Conservation (phyloP, 306 rosid species). For the Betula pendula region DNA sequence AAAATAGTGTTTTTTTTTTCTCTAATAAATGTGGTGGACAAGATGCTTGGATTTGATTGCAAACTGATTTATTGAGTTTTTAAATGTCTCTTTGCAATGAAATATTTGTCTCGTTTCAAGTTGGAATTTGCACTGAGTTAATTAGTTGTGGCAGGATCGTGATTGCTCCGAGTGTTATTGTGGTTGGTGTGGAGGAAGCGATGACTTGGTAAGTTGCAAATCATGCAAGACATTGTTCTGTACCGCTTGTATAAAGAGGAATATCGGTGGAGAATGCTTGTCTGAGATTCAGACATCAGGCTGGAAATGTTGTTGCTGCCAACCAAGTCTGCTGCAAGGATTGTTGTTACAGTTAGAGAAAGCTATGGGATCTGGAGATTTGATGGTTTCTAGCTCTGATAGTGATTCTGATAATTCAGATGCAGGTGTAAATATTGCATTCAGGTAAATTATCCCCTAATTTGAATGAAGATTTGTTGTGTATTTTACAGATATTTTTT, state of each 20-base stretch:
- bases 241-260: constrained; percentile 59
- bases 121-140: constrained; percentile 27
- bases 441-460: constrained; percentile 48
- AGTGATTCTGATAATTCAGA: constrained; percentile 79
- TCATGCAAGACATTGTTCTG: constrained; percentile 67
- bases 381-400: constrained; percentile 56
- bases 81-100: not conserved
- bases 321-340: constrained; percentile 57
- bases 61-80: not conserved
- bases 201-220: constrained; percentile 59
- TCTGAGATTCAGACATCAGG: constrained; percentile 47
- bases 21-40: not conserved
- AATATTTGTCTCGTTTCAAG: not conserved
- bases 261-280: constrained; percentile 63
- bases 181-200: constrained; percentile 77
- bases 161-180: constrained; percentile 63
- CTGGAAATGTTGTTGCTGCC: constrained; percentile 80
- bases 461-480: not conserved
- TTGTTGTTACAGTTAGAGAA: constrained; percentile 53
- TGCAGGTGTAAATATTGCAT: constrained; percentile 45
- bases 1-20: not conserved
- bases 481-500: constrained; percentile 19
- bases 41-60: not conserved
- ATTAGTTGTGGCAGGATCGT: constrained; percentile 54
- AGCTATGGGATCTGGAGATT: constrained; percentile 44